Conservation (phyloP, 148 eudicot genomes). For the Chenopodium quinoa region DNA sequence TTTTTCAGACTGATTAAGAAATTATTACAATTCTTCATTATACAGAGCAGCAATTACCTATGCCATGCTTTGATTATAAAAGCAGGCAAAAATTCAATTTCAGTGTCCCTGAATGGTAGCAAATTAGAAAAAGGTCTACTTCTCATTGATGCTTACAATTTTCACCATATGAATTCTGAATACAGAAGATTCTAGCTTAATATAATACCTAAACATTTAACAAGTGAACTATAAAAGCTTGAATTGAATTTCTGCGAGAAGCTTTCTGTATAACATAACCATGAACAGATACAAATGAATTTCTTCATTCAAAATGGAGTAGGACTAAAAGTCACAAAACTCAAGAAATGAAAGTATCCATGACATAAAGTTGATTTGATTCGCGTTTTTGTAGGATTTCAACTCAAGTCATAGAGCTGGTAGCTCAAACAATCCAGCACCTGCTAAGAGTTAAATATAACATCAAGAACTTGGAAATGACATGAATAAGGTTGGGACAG, state of each 20-base stretch:
- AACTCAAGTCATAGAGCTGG: too few species aligned
- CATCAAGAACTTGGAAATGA: conserved; percentile 12
- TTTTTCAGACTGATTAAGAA: background rate
- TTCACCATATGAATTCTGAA: too few species aligned
- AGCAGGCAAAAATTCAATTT: too few species aligned
- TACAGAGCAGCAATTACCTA: background rate
- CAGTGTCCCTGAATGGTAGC: too few species aligned
- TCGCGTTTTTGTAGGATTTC: too few species aligned
- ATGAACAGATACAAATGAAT: background rate
- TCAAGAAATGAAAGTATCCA: background rate
- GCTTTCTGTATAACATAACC: background rate
- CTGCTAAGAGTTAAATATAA: background rate
- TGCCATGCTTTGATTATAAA: too few species aligned
- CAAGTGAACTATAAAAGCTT: background rate
- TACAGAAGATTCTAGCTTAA: too few species aligned
- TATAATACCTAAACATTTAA: too few species aligned
- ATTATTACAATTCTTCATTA: background rate
- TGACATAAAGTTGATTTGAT: background rate
- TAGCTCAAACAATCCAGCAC: background rate
- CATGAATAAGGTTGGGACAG: background rate
- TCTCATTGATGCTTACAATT: too few species aligned
- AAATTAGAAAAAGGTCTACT: too few species aligned
- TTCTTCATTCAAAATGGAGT: background rate
- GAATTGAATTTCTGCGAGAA: background rate
- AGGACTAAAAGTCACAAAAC: background rate